Evolutionary conservation across 1,284 basidiomycete genomes (phyloP).

Genomic region (Schizophyllum commune): DNA sequence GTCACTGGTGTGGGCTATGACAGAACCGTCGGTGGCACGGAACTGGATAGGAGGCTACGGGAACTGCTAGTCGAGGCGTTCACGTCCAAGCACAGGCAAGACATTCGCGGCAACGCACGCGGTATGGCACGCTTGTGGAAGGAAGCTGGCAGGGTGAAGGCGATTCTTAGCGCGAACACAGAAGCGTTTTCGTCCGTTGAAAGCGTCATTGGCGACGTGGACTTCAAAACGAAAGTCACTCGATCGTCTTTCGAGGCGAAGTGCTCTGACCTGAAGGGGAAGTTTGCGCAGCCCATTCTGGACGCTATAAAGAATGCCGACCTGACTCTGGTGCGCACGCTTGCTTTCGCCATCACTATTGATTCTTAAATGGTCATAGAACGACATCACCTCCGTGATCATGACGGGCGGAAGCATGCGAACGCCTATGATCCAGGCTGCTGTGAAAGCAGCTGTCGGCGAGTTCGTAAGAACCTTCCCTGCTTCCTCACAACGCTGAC

Average conservation of each 20-base stretch:
- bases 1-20: slow-evolving; percentile 80
- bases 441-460: slow-evolving; percentile 71
- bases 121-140: slow-evolving; percentile 93
- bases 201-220: slow-evolving; percentile 84
- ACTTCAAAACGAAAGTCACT: slow-evolving; percentile 77
- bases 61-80: slow-evolving; percentile 79
- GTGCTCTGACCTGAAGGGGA: slow-evolving; percentile 53
- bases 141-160: slow-evolving; percentile 89
- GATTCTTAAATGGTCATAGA: slow-evolving; percentile 25
- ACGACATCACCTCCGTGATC: slow-evolving; percentile 83
- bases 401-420: slow-evolving; percentile 87
- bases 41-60: slow-evolving; percentile 78
- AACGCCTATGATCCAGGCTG: slow-evolving; percentile 87
- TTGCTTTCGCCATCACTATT: slow-evolving; percentile 19
- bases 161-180: slow-evolving; percentile 88
- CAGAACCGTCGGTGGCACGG: slow-evolving; percentile 69
- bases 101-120: slow-evolving; percentile 66
- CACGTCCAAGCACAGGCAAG: slow-evolving; percentile 56
- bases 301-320: slow-evolving; percentile 71
- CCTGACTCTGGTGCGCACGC: slow-evolving; percentile 40
- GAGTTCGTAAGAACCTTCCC: slow-evolving; percentile 36
- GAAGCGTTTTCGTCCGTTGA: slow-evolving; percentile 78
- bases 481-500: slow-evolving; percentile 8
- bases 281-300: slow-evolving; percentile 69
- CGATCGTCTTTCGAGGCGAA: slow-evolving; percentile 73